phyloP scores from a whole-genome alignment of 176 grass and related monocot genomes.

The Juncus inflexus region DNA sequence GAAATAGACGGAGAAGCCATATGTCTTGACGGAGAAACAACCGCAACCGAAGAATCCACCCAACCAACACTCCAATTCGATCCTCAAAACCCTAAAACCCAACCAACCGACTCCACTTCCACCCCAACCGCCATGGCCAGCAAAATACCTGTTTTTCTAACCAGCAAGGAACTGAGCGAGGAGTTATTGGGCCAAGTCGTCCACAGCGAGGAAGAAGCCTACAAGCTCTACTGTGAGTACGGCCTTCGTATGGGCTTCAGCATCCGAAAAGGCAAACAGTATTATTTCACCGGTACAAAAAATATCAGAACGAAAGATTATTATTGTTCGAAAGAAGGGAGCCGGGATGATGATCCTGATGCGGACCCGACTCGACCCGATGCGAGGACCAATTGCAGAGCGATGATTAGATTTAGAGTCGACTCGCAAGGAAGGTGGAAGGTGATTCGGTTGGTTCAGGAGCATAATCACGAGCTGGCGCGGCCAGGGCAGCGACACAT shows the following conservation, averaged over 20 bases:
- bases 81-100: conserved; percentile 21
- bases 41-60: conserved; percentile 22
- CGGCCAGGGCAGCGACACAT: conserved; percentile 60
- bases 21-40: conserved; percentile 49
- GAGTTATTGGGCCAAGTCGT: conserved; percentile 54
- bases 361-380: conserved; percentile 63
- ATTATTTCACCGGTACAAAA: conserved; percentile 76
- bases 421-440: conserved; percentile 65
- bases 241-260: conserved; percentile 79
- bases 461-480: conserved; percentile 79
- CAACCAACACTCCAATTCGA: conserved; percentile 25
- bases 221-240: conserved; percentile 70
- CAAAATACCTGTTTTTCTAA: conserved; percentile 41
- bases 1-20: conserved; percentile 70
- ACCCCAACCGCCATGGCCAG: conserved; percentile 31
- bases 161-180: conserved; percentile 54
- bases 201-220: conserved; percentile 81
- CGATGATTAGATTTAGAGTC: conserved; percentile 73
- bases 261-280: conserved; percentile 74
- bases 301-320: conserved; percentile 70
- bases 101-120: conserved; percentile 17
- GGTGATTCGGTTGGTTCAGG: conserved; percentile 65
- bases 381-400: conserved; percentile 78
- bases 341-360: conserved; percentile 68
- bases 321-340: conserved; percentile 88